Percentiles rank a stretch among this genome's conserved stretches.
Evolutionary conservation across 2,329 filamentous ascomycete species (phyloP).

Genomic region (Cytospora piceicola): DNA sequence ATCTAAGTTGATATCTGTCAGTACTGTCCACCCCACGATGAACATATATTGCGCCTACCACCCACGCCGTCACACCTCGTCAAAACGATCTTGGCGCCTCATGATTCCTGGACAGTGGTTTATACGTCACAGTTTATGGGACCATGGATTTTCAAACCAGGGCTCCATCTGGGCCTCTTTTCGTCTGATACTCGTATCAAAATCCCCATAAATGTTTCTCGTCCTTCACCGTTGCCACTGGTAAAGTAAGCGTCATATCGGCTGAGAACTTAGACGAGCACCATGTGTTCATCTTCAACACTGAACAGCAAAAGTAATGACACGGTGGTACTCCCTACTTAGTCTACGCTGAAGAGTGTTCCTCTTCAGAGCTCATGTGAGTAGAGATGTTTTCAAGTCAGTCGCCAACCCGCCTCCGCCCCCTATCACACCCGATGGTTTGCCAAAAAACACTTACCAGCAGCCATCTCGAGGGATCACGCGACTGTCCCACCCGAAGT

Average conservation of each 20-base stretch:
- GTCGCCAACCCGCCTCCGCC: background rate
- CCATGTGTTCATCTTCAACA: background rate
- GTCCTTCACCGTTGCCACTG: background rate
- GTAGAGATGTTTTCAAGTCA: background rate
- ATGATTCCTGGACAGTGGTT: background rate
- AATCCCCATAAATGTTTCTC: background rate
- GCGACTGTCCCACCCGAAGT: background rate
- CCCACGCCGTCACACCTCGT: background rate
- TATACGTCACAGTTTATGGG: background rate
- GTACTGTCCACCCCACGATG: background rate
- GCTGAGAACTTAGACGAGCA: background rate
- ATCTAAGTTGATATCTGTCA: background rate
- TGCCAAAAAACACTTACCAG: background rate
- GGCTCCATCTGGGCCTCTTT: background rate
- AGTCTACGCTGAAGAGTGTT: background rate
- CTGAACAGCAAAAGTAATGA: background rate
- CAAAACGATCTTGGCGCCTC: background rate
- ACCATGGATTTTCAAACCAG: background rate
- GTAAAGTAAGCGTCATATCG: background rate
- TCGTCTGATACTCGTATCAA: background rate
- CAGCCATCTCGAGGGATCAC: background rate
- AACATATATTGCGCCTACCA: background rate
- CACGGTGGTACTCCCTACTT: background rate
- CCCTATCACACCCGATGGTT: background rate
- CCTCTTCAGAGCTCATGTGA: background rate